These are phyloP conservation scores for Termitomyces sp. DNA, from an alignment of 768 basidiomycete species.

Conservation along the genomic window DNA sequence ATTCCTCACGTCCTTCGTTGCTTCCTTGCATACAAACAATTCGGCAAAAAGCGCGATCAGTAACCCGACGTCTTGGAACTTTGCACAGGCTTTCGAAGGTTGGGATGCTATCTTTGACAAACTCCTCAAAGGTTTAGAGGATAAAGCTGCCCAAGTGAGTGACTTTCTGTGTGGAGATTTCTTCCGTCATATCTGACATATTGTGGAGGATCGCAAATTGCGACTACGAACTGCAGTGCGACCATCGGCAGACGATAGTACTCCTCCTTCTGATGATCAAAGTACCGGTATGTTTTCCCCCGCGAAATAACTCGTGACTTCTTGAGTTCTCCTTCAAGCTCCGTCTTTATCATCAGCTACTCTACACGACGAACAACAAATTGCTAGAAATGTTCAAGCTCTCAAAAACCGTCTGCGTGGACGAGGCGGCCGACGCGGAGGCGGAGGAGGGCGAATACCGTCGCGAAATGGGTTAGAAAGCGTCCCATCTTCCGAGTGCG, in stretches of 20 bases:
- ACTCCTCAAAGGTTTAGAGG: conserved; percentile 66
- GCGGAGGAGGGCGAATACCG: conserved; percentile 44
- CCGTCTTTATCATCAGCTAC: conserved; percentile 44
- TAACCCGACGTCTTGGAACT: conserved; percentile 54
- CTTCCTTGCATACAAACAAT: conserved; percentile 67
- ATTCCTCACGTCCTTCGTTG: conserved; percentile 76
- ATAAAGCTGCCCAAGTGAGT: conserved; percentile 62
- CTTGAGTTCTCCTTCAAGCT: conserved; percentile 23
- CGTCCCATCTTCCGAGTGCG: conserved; percentile 67
- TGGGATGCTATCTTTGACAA: conserved; percentile 84
- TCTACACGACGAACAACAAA: conserved; percentile 79
- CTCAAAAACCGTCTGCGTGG: conserved; percentile 82
- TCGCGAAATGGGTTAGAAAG: conserved; percentile 55
- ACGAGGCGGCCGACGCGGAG: conserved; percentile 56
- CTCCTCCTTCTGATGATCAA: conserved; percentile 56
- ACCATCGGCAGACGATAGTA: conserved; percentile 29
- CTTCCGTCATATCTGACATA: conserved; percentile 1
- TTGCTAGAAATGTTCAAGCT: conserved; percentile 87
- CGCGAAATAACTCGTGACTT: not conserved
- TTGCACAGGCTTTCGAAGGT: conserved; percentile 61
- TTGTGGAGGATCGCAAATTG: conserved; percentile 62
- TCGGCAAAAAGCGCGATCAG: conserved; percentile 34
- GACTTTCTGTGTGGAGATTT: conserved; percentile 1
- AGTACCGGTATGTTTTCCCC: conserved; percentile 41
- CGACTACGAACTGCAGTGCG: conserved; percentile 44